Evolutionary conservation across 1,284 basidiomycete genomes (phyloP).

Genomic region (Pseudozyma pruni): DNA sequence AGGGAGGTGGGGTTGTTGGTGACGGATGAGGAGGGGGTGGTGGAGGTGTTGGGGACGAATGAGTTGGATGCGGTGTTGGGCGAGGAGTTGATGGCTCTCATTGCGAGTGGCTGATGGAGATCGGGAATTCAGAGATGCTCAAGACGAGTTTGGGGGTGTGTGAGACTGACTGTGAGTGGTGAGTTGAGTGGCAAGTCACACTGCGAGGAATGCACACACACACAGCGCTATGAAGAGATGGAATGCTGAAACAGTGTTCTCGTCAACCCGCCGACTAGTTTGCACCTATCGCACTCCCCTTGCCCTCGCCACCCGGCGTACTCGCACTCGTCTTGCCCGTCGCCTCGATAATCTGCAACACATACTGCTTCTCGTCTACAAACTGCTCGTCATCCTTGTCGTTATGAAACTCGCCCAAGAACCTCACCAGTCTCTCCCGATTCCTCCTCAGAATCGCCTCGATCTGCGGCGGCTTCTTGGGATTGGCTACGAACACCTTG

Average conservation of each 20-base stretch:
- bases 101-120: slow-evolving; percentile 20
- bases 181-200: neutral
- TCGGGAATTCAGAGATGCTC: neutral
- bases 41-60: slow-evolving; percentile 40
- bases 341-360: slow-evolving; percentile 64
- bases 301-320: neutral
- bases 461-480: slow-evolving; percentile 96
- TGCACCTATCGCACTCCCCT: slow-evolving; percentile 12
- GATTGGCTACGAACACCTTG: slow-evolving; percentile 99
- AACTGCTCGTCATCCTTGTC: slow-evolving; percentile 80
- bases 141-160: neutral
- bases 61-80: slow-evolving; percentile 36
- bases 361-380: slow-evolving; percentile 67
- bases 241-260: no score
- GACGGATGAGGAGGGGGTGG: slow-evolving; percentile 41
- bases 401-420: slow-evolving; percentile 93
- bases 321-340: slow-evolving; percentile 30
- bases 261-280: slow-evolving; percentile 1
- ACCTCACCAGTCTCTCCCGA: slow-evolving; percentile 89
- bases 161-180: neutral
- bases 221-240: neutral
- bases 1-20: slow-evolving; percentile 40
- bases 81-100: slow-evolving; percentile 40
- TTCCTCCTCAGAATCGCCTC: slow-evolving; percentile 90
- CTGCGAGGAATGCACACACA: no score